Evolutionary conservation across 768 basidiomycete genomes (phyloP), one percentile per base, ranked within the genome.

Genomic region (Rhodotorula taiwanensis): DNA sequence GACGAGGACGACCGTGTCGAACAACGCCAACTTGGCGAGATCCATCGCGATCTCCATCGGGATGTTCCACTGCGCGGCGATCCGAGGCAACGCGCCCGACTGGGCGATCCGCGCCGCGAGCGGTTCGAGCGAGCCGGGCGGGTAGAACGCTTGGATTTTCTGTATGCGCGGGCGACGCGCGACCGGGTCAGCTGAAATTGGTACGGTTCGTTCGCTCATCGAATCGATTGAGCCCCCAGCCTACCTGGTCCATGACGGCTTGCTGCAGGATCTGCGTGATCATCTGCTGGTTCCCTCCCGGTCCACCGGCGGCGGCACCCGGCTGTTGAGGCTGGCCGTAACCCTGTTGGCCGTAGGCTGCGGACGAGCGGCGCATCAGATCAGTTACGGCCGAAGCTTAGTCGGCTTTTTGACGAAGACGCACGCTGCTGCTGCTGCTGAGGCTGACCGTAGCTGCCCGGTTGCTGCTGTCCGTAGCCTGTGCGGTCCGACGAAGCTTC

Each of bases 31-130:
- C 70, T 76, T 77, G 48, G 76, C 73, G 27, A 78, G 59, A 61
- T 79, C 78, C 18, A 70, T 18, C 63, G 66, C n/a, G 74, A 78
- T 61, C 70, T 79, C 78, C 39, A 73, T 71, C 18, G 78, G 78
- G 60, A 78, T 69, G 25, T 72, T 60, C 78, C 78, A 79, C 61
- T 77, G 75, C 0, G 68, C 18, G 18, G 75, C 75, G 60, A 79
- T 72, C 54, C 69, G 69, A 18, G 72, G 68, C 8, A 79, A 60
- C 2, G 74, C 74, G 33, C 77, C 77, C 8, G 72, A 71, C 18
- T 63, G 58, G 3, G 77, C 76, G 58, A 79, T 75, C 48, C 71
- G 67, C 45, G 74, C 70, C 5, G 78, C 78, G 67, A 79, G 75
- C 21, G 61, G 66, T 27, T 76, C 73, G 50, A 79, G 73, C 7